A percentile compares a stretch with the other conserved stretches of the same genome.
Evolutionary conservation across 768 basidiomycete species (phyloP).

Genomic region (Kwoniella bestiolae): DNA sequence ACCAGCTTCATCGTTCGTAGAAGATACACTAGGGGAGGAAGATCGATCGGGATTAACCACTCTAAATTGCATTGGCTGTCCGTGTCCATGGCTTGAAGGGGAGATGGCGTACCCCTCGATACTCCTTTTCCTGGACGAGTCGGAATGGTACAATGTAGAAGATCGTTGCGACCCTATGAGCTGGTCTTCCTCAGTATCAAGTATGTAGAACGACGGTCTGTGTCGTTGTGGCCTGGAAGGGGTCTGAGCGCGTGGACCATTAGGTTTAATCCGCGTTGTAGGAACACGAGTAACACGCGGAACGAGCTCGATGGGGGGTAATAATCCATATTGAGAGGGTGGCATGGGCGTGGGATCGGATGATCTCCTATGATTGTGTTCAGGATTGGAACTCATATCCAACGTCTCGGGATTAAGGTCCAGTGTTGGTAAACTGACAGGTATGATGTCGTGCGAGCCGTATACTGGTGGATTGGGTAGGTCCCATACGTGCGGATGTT

Average conservation of each 20-base stretch:
- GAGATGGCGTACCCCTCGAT: neutral
- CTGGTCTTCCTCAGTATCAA: neutral
- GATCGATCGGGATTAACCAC: neutral
- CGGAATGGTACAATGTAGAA: neutral
- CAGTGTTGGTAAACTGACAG: neutral
- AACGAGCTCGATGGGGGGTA: slow-evolving; percentile 1
- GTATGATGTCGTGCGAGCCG: neutral
- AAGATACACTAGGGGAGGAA: neutral
- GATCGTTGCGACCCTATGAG: neutral
- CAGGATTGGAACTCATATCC: neutral
- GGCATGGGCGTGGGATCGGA: neutral
- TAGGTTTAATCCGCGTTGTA: neutral
- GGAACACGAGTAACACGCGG: neutral
- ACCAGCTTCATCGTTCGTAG: neutral
- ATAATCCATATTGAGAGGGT: neutral
- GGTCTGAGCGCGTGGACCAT: neutral
- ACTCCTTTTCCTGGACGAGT: neutral
- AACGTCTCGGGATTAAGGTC: neutral
- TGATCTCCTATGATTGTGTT: neutral
- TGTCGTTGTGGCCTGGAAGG: neutral
- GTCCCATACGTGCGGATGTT: slow-evolving; percentile 12
- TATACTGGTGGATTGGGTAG: neutral
- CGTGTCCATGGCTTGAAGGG: neutral
- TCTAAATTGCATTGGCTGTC: neutral
- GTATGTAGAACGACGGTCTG: neutral